Percentiles rank a stretch among this genome's conserved stretches.
phyloP scores from a whole-genome alignment of 306 rosid genomes.

The Alnus rubra region DNA sequence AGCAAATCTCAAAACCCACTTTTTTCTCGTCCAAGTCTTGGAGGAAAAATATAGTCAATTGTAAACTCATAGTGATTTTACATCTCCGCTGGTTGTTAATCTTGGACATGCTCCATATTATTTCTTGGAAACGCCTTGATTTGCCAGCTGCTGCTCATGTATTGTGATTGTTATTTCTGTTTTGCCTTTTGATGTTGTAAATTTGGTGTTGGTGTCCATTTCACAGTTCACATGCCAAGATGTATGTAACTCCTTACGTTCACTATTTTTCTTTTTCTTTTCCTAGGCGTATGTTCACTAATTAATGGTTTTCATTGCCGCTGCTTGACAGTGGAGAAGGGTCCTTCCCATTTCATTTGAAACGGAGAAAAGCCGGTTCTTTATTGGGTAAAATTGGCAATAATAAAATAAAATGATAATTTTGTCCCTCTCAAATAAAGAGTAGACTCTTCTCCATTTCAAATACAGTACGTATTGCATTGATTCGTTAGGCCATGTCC shows the following conservation, averaged over 20 bases:
- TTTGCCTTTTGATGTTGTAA: not conserved
- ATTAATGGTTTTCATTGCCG: too few species aligned
- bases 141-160: constrained; percentile 3
- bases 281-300: too few species aligned
- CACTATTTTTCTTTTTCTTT: not conserved
- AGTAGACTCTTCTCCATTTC: too few species aligned
- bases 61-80: not conserved
- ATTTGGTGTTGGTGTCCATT: not conserved
- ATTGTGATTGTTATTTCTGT: not conserved
- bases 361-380: too few species aligned
- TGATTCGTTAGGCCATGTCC: too few species aligned
- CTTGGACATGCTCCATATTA: constrained; percentile 6
- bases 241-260: not conserved
- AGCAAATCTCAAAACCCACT: not conserved
- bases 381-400: too few species aligned
- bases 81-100: not conserved
- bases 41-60: not conserved
- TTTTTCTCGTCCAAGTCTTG: not conserved
- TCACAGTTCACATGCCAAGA: not conserved
- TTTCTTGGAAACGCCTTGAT: constrained; percentile 14
- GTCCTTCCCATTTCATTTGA: too few species aligned
- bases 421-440: too few species aligned
- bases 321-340: too few species aligned
- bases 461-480: too few species aligned
- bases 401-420: too few species aligned